phyloP scores from a whole-genome alignment of 75 land plant genomes.

The Sequoia sempervirens region DNA sequence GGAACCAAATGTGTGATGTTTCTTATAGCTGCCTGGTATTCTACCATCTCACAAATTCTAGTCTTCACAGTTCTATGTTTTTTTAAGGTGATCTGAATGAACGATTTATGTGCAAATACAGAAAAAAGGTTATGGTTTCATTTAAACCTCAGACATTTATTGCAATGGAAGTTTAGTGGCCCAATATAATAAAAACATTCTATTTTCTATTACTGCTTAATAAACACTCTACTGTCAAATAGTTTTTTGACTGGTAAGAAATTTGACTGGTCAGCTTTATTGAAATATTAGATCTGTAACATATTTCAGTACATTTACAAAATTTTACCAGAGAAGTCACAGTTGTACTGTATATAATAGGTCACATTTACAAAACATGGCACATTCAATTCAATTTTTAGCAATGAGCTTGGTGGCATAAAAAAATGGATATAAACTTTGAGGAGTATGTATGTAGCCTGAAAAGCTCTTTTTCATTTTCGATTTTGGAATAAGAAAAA shows the following conservation, averaged over 20 bases:
- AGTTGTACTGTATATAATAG: neutral
- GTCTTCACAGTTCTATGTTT: neutral
- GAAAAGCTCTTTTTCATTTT: neutral
- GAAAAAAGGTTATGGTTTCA: neutral
- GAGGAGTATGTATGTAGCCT: neutral
- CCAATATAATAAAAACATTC: neutral
- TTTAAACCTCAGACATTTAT: neutral
- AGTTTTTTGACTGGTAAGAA: neutral
- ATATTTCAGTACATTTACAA: neutral
- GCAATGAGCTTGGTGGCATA: neutral
- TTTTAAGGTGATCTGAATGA: neutral
- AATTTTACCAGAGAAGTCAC: neutral
- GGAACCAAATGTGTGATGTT: slow-evolving; percentile 97
- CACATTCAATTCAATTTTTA: neutral
- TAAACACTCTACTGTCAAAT: neutral
- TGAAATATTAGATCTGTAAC: neutral
- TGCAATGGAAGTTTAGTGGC: neutral
- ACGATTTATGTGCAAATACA: neutral
- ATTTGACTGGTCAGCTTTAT: neutral
- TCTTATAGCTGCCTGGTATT: slow-evolving; percentile 87
- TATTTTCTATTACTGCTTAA: neutral
- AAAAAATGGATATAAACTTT: neutral
- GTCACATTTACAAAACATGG: neutral
- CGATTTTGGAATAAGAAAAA: neutral
- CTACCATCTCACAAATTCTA: neutral